These are phyloP conservation scores for Nyctanthes arbortristis DNA, from an alignment of 257 asterid species.

Conservation along the genomic window DNA sequence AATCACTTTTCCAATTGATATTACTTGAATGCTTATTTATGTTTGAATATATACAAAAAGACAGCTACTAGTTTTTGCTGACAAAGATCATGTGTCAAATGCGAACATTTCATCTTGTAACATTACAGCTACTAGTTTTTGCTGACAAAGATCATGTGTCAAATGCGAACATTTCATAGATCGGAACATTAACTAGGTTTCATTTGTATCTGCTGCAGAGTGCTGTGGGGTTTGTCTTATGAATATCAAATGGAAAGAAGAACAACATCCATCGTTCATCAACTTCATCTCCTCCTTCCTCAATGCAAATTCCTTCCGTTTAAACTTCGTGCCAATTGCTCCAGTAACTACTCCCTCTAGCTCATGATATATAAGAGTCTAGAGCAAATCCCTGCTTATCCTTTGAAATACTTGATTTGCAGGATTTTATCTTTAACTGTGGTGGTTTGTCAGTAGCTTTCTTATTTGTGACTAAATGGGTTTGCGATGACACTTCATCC, in stretches of 20 bases:
- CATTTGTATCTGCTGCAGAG: constrained; percentile 43
- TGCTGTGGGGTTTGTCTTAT: constrained; percentile 80
- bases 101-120: constrained; percentile 9
- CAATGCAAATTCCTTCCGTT: constrained; percentile 60
- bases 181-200: constrained; percentile 4
- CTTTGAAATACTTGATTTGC: constrained; percentile 34
- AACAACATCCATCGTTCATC: constrained; percentile 82
- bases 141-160: background rate
- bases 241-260: constrained; percentile 78
- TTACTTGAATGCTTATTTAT: background rate
- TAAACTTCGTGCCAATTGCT: constrained; percentile 67
- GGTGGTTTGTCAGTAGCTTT: constrained; percentile 91
- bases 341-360: constrained; percentile 56
- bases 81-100: background rate
- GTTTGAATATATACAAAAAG: constrained; percentile 1
- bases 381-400: background rate
- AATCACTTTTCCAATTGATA: no score
- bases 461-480: constrained; percentile 73
- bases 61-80: background rate
- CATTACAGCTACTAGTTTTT: background rate
- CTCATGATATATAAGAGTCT: constrained; percentile 10
- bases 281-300: constrained; percentile 78
- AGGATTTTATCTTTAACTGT: constrained; percentile 94
- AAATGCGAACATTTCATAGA: background rate
- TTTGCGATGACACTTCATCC: constrained; percentile 32